Evolutionary conservation across 495 filamentous ascomycete species (phyloP), one percentile per base, ranked within the genome.

Genomic region (Viridothelium virens): DNA sequence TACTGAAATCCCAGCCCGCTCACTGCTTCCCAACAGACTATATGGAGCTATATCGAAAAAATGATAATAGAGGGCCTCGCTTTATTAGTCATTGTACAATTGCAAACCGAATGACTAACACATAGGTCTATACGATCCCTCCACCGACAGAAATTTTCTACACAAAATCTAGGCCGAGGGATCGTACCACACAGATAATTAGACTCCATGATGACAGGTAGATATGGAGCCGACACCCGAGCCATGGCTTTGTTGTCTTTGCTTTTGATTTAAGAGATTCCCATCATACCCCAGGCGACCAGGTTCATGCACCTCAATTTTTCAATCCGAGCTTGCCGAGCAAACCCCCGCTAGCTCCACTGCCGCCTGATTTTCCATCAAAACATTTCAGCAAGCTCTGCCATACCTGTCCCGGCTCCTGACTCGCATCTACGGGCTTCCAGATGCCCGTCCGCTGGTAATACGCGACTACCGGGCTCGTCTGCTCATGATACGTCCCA

Each of bases 361-460:
- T 74, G 62, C 68, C 65, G 11, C 66, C 56, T 67, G 79, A 76
- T 72, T 85, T 85, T 73, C 87, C 84, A 68, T 86, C 84, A 77
- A 98, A 95, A 68, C 97, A 87, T 71, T 86, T 87, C 41, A 97
- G 80, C 70, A 99, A 77, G 76, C 87, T 89, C 81, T 90, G 90
- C 94, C 94, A 99, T 65, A 99, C 94, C 77, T 91, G 85, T 39
- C 91, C 91, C 61, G 95, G 94, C 79, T 96, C 88, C 81, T 99
- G 92, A 80, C 90, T 94, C 71, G 94, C 94, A 77, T 99, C 94
- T 71, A 99, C 87, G 64, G 89, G 89, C 79, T 87, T 88, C 94
- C 94, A 97, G 82, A 97, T 96, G 66, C 92, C 91, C 48, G 89
- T 96, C 78, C 90, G 91, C 79, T 94, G 87, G 85, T 99, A 99